phyloP scores from a whole-genome alignment of 2,329 filamentous ascomycete species.

The Diaporthe eres region DNA sequence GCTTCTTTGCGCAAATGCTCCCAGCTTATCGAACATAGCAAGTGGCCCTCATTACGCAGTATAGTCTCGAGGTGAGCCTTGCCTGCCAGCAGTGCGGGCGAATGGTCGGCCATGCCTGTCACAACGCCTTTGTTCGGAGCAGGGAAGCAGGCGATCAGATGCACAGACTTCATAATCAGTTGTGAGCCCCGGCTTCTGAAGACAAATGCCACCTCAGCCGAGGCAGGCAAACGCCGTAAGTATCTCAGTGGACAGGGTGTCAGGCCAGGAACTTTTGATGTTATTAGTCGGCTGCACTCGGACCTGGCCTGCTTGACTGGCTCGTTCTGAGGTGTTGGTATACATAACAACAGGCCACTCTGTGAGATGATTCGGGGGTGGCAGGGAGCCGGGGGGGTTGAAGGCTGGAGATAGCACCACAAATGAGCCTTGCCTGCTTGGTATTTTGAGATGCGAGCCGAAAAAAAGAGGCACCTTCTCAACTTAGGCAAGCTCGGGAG shows the following conservation, averaged over 20 bases:
- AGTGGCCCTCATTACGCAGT: background rate
- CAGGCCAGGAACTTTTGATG: background rate
- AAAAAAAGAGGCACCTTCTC: conserved; percentile 38
- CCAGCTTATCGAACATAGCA: background rate
- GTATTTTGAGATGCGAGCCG: conserved; percentile 23
- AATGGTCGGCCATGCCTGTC: background rate
- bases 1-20: conserved; percentile 12
- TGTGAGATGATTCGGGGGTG: conserved; percentile 2
- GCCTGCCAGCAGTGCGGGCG: conserved; percentile 3
- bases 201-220: background rate
- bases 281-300: background rate
- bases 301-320: conserved; percentile 7
- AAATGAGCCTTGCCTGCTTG: conserved; percentile 28
- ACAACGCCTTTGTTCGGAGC: background rate
- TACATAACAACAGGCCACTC: conserved; percentile 17
- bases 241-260: background rate
- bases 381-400: conserved; percentile 20
- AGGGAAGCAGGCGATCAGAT: background rate
- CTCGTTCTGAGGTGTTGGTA: background rate
- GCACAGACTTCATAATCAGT: conserved; percentile 1
- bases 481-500: conserved; percentile 38
- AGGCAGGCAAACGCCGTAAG: conserved; percentile 17
- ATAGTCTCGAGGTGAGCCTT: background rate
- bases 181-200: background rate
- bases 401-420: conserved; percentile 30